Conservation (phyloP, 1,284 basidiomycete species). For the Garcileccinum viscosum region DNA sequence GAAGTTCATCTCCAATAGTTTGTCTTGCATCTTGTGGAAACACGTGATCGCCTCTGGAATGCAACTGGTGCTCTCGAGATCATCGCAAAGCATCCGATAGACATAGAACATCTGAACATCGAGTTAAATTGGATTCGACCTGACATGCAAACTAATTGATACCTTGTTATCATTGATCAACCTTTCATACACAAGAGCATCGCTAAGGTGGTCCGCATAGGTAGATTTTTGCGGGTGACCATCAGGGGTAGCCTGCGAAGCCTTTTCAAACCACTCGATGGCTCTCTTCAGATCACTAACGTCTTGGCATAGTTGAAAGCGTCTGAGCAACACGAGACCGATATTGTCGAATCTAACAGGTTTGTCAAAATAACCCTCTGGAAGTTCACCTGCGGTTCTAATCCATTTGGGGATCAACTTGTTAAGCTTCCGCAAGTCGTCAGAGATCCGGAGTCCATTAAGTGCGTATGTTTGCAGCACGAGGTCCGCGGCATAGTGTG, state of each 20-base stretch:
- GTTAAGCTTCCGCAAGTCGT: slow-evolving; percentile 1
- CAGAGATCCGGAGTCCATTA: not conserved
- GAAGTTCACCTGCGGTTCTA: not conserved
- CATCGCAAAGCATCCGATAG: not conserved
- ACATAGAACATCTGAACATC: not conserved
- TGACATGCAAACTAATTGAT: not conserved
- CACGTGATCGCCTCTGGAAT: not conserved
- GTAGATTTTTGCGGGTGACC: not conserved
- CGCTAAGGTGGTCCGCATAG: not conserved
- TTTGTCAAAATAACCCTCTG: not conserved
- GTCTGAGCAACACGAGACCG: slow-evolving; percentile 6
- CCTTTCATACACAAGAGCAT: not conserved
- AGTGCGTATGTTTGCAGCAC: slow-evolving; percentile 5
- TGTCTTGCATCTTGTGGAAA: not conserved
- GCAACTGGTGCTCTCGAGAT: not conserved
- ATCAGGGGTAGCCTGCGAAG: not conserved
- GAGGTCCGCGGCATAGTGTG: slow-evolving; percentile 3
- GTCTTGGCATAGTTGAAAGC: slow-evolving; percentile 2
- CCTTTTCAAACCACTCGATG: not conserved
- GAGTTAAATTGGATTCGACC: not conserved
- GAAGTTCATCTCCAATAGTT: not conserved
- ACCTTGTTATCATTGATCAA: not conserved
- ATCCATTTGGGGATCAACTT: slow-evolving; percentile 6
- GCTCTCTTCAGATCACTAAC: slow-evolving; percentile 7
- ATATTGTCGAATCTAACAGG: not conserved